These are phyloP conservation scores for Psilocybe sp. DNA, from an alignment of 768 basidiomycete species.

Conservation along the genomic window DNA sequence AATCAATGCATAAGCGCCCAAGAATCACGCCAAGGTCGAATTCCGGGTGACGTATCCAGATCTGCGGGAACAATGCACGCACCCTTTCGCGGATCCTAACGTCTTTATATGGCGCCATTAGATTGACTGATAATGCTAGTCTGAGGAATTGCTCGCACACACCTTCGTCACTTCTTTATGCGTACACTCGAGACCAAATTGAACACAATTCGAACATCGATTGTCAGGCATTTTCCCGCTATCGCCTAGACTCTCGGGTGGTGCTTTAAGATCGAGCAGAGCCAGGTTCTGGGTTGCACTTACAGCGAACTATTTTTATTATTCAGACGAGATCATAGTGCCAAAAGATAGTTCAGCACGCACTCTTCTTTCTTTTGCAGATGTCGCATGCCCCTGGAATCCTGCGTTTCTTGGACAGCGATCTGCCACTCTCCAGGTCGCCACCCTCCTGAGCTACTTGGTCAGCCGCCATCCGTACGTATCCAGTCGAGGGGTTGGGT, in stretches of 20 bases:
- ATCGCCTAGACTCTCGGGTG: constrained; percentile 45
- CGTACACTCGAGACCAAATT: constrained; percentile 59
- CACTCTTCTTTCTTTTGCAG: constrained; percentile 73
- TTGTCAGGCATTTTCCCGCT: constrained; percentile 65
- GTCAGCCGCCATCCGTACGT: too few relatives aligned
- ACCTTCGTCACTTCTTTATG: constrained; percentile 72
- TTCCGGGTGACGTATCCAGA: not conserved
- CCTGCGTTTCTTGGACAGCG: constrained; percentile 49
- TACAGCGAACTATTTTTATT: constrained; percentile 30
- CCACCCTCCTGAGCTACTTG: not conserved
- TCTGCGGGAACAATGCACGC: constrained; percentile 11
- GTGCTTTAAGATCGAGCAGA: constrained; percentile 3
- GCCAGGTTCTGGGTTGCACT: constrained; percentile 7
- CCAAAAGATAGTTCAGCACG: constrained; percentile 9
- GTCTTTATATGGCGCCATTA: constrained; percentile 25
- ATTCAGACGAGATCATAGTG: constrained; percentile 1
- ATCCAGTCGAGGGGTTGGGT: too few relatives aligned
- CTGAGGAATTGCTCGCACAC: constrained; percentile 16
- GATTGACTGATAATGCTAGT: not conserved
- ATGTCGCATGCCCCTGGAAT: constrained; percentile 71
- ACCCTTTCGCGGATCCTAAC: constrained; percentile 66
- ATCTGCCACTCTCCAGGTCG: constrained; percentile 6
- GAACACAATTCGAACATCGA: constrained; percentile 61
- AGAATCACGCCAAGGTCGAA: not conserved
- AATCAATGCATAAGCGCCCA: not conserved